Conservation (phyloP, 2,329 filamentous ascomycete genomes). For the Metarhizium album region DNA sequence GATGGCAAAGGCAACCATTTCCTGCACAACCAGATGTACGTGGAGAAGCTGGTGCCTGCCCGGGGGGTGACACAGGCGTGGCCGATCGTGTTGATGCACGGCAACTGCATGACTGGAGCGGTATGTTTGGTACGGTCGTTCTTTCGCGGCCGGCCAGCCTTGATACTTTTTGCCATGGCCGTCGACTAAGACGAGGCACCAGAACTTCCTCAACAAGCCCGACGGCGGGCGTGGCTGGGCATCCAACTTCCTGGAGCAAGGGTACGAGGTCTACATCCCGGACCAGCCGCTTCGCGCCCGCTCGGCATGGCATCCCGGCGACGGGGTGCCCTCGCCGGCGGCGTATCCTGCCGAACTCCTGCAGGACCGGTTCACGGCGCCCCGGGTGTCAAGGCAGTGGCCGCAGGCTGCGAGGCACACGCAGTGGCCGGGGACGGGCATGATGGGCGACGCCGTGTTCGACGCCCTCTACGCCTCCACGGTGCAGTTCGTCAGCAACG, state of each 20-base stretch:
- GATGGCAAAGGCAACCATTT: conserved; percentile 14
- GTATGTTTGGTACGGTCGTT: no score
- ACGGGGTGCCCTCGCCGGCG: conserved; percentile 13
- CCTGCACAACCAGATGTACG: conserved; percentile 34
- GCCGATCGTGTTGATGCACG: conserved; percentile 34
- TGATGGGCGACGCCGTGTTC: conserved; percentile 28
- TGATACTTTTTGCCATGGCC: no score
- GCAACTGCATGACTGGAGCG: conserved; percentile 19
- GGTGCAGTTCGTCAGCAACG: conserved; percentile 24
- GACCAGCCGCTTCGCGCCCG: conserved; percentile 36
- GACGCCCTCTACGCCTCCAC: conserved; percentile 30
- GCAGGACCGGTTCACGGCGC: conserved; percentile 13
- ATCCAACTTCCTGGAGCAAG: conserved; percentile 32
- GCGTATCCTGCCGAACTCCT: conserved; percentile 24
- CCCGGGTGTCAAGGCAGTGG: no score
- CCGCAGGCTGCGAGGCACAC: no score
- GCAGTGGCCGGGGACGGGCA: not conserved
- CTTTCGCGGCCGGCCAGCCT: no score
- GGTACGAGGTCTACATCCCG: conserved; percentile 35
- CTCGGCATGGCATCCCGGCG: conserved; percentile 27
- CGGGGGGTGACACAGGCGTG: conserved; percentile 11
- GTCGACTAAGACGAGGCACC: conserved; percentile 13
- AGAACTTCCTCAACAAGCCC: conserved; percentile 27
- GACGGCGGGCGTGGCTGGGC: conserved; percentile 34
- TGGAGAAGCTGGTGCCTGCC: conserved; percentile 34